Base-by-base conservation (phyloP, 148 eudicot genomes). In the Euryodendron excelsum region DNA sequence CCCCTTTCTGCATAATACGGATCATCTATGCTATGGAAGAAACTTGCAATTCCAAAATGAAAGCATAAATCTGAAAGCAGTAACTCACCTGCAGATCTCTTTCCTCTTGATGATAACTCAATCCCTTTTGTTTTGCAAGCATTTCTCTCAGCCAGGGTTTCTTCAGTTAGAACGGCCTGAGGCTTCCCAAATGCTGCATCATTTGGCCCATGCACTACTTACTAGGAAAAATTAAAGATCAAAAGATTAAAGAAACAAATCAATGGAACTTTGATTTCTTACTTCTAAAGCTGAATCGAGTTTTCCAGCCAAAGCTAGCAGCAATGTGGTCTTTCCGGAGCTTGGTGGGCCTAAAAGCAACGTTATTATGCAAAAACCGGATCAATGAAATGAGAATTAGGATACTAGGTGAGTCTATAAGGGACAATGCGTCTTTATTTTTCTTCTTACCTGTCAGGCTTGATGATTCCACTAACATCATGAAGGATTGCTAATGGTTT, bases 241-340 rank as follows among this genome's bases (percentile, higher is more conserved):
- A 80, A 84, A 91, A 88, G 79, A 11, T 85, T 82, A 60, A 81
- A 93, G 82, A 91, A 90, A n/a, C 2, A 5, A 58, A n/a, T 3
- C 2, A 4, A 4, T 21, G 4, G 25, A 56, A 56, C 60, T 56
- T 56, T 1, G 60, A 3, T 68, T 18, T 9, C 36, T 71, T 72
- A 88, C 93, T 90, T 83, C 84, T 2, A 90, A 74, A 44, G 64
- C 86, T 72, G 83, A 50, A 69, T 84, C 90, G 21, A 92, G 89
- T 68, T 84, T 88, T 67, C 97, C 97, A 8, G 92, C 77, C 85
- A 92, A 85, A 62, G 94, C 94, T 56, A 90, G 75, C 48, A 92
- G 83, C 27, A 90, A 56, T 15, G 94, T 86, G n/a, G 97, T 90
- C 85, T 92, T 92, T 28, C 97, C 75, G 2, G 80, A 78, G 75